Conservation (phyloP, 2,329 filamentous ascomycete genomes). For the Eutypella sp. region DNA sequence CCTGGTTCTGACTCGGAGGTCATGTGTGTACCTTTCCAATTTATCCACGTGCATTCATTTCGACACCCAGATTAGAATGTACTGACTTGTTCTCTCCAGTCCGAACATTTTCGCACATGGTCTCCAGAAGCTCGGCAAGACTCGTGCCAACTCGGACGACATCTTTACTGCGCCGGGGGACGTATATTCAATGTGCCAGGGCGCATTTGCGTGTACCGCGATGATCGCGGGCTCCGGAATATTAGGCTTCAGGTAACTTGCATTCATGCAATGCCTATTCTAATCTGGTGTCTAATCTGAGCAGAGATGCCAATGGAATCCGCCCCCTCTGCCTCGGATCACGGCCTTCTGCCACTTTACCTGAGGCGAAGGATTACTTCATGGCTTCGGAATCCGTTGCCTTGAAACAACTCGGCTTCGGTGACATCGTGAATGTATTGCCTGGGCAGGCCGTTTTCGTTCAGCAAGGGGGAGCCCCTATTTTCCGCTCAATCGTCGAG, state of each 20-base stretch:
- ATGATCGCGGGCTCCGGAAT: slow-evolving; percentile 80
- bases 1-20: slow-evolving; percentile 79
- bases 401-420: slow-evolving; percentile 74
- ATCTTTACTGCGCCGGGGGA: slow-evolving; percentile 66
- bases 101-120: slow-evolving; percentile 85
- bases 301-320: slow-evolving; percentile 55
- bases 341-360: slow-evolving; percentile 58
- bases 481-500: slow-evolving; percentile 69
- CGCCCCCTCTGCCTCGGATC: slow-evolving; percentile 77
- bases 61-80: not conserved
- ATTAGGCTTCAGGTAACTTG: slow-evolving; percentile 60
- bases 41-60: no score
- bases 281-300: slow-evolving; percentile 5
- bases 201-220: slow-evolving; percentile 74
- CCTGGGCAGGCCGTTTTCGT: slow-evolving; percentile 28
- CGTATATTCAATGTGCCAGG: slow-evolving; percentile 69
- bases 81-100: slow-evolving; percentile 20
- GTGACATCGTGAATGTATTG: slow-evolving; percentile 68
- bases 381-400: slow-evolving; percentile 87
- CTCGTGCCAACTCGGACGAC: slow-evolving; percentile 72
- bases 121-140: slow-evolving; percentile 74
- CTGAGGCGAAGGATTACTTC: slow-evolving; percentile 74
- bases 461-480: slow-evolving; percentile 66
- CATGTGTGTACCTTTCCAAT: slow-evolving; percentile 38
- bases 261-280: not conserved